Conservation (phyloP, 768 basidiomycete genomes). For the Rubroboletus satanas region DNA sequence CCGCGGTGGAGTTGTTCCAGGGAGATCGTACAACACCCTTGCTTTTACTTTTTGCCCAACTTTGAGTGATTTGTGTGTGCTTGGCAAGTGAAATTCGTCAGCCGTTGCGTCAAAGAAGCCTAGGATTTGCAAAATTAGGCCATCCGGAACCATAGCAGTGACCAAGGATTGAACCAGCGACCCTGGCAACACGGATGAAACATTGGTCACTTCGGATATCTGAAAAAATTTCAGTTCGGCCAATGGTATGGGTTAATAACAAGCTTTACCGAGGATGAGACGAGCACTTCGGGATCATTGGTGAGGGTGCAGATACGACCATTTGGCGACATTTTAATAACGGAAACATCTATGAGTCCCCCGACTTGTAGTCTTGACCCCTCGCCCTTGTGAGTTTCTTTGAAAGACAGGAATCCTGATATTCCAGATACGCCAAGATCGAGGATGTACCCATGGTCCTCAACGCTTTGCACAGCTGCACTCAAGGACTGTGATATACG, state of each 20-base stretch:
- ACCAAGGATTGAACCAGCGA: slow-evolving; percentile 77
- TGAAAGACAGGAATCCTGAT: slow-evolving; percentile 82
- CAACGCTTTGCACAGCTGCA: slow-evolving; percentile 75
- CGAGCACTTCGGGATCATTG: slow-evolving; percentile 46
- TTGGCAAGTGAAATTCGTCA: slow-evolving; percentile 71
- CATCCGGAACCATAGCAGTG: slow-evolving; percentile 67
- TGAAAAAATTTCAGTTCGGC: slow-evolving; percentile 25
- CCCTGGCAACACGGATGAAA: slow-evolving; percentile 83
- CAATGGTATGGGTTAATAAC: background rate
- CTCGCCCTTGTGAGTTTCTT: slow-evolving; percentile 50
- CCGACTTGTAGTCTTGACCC: slow-evolving; percentile 52
- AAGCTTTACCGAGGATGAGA: slow-evolving; percentile 52
- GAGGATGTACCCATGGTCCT: slow-evolving; percentile 93
- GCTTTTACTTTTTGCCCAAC: slow-evolving; percentile 77
- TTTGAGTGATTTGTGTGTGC: slow-evolving; percentile 45
- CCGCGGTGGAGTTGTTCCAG: slow-evolving; percentile 63
- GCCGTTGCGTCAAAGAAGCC: slow-evolving; percentile 91
- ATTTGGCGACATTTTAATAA: slow-evolving; percentile 67
- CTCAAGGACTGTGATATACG: slow-evolving; percentile 55
- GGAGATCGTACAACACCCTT: slow-evolving; percentile 78
- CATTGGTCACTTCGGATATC: slow-evolving; percentile 74
- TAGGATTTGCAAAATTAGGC: slow-evolving; percentile 83
- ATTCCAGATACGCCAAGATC: slow-evolving; percentile 78
- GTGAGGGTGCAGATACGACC: slow-evolving; percentile 75
- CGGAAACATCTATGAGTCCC: slow-evolving; percentile 60